These are phyloP conservation scores for Limnomonas spitsbergensis DNA, from an alignment of 139 green algal genomes.

Conservation along the genomic window DNA sequence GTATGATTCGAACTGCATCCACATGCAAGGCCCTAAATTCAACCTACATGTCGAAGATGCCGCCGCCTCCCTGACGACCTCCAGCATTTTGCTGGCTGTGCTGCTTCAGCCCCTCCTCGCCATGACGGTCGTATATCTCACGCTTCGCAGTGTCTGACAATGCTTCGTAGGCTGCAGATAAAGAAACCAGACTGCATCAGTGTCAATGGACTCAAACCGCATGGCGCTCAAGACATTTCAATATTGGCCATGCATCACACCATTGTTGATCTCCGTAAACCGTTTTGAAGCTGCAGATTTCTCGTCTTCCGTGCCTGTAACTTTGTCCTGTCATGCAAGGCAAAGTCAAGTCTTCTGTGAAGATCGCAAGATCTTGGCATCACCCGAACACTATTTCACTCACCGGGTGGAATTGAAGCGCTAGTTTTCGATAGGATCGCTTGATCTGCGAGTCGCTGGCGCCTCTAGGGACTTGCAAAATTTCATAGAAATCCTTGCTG, in stretches of 20 bases:
- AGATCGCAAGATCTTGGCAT: neutral
- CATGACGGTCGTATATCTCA: constrained; percentile 93
- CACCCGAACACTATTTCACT: constrained; percentile 5
- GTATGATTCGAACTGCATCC: neutral
- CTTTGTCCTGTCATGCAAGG: constrained; percentile 65
- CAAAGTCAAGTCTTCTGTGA: neutral
- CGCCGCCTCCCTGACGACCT: constrained; percentile 26
- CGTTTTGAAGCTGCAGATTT: constrained; percentile 85
- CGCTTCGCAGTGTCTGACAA: constrained; percentile 88
- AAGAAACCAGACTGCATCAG: too few relatives aligned
- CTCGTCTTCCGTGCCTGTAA: constrained; percentile 78
- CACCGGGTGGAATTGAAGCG: constrained; percentile 93
- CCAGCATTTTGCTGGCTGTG: constrained; percentile 57
- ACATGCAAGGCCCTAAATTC: neutral
- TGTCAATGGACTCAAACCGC: too few relatives aligned
- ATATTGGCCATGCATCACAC: too few relatives aligned
- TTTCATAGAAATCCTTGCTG: constrained; percentile 91
- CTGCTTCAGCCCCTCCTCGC: constrained; percentile 96
- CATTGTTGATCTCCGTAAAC: constrained; percentile 94
- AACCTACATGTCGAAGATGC: constrained; percentile 8
- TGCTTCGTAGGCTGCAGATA: constrained; percentile 91
- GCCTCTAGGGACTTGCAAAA: constrained; percentile 73
- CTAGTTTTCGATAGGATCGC: constrained; percentile 91
- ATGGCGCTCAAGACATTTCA: too few relatives aligned
- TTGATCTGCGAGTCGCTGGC: constrained; percentile 90